Conservation (phyloP, 2,329 filamentous ascomycete genomes). For the Aphanocladium album region DNA sequence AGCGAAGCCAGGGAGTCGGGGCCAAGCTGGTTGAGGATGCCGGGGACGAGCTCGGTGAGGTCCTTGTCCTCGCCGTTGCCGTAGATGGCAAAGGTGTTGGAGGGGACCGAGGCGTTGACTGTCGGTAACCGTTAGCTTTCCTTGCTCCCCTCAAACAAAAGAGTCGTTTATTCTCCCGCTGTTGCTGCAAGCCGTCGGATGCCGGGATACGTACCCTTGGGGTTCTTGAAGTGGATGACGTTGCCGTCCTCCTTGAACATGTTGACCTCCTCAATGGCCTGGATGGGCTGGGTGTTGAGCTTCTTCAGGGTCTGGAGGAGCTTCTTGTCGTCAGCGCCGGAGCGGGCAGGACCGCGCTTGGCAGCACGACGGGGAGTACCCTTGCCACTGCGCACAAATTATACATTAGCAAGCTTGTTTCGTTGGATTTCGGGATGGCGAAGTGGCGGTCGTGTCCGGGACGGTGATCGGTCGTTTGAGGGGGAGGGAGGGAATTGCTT, state of each 20-base stretch:
- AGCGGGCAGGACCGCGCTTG: slow-evolving; percentile 94
- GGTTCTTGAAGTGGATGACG: slow-evolving; percentile 97
- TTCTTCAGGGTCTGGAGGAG: slow-evolving; percentile 96
- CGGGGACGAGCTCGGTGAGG: slow-evolving; percentile 97
- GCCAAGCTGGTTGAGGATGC: slow-evolving; percentile 98
- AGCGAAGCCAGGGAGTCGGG: slow-evolving; percentile 96
- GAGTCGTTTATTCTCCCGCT: not conserved
- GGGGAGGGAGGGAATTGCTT: slow-evolving; percentile 24
- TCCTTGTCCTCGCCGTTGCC: slow-evolving; percentile 99
- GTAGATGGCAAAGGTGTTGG: slow-evolving; percentile 99
- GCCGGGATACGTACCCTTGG: slow-evolving; percentile 69
- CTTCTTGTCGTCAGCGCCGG: slow-evolving; percentile 98
- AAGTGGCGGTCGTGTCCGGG: slow-evolving; percentile 4
- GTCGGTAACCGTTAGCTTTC: slow-evolving; percentile 15
- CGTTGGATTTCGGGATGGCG: slow-evolving; percentile 3
- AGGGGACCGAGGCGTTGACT: slow-evolving; percentile 96
- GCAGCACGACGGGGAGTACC: slow-evolving; percentile 95
- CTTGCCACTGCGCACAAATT: slow-evolving; percentile 64
- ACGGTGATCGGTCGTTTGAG: slow-evolving; percentile 3
- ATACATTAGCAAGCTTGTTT: slow-evolving; percentile 25
- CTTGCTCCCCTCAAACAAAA: not conserved
- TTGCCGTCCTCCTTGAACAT: slow-evolving; percentile 99
- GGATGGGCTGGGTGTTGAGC: slow-evolving; percentile 99
- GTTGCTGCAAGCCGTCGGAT: not conserved
- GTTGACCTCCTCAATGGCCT: slow-evolving; percentile 99